Evolutionary conservation across 2,329 filamentous ascomycete genomes (phyloP), one percentile per base, ranked within the genome.

Genomic region (Penicillium verrucosum): DNA sequence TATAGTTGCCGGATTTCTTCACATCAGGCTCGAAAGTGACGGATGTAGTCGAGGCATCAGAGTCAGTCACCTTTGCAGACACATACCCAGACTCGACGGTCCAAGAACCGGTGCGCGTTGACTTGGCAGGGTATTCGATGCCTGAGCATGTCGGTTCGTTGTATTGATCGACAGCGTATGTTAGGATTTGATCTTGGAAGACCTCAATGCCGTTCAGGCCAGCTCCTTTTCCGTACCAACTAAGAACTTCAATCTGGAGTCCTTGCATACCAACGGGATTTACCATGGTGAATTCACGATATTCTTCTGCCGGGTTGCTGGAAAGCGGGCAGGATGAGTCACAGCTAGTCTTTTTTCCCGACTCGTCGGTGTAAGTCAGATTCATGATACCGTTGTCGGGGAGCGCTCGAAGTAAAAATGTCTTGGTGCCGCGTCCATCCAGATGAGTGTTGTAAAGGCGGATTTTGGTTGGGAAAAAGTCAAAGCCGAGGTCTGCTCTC

Each of bases 371-470:
- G 66, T 94, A 97, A 37, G 92, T 96, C 69, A 99, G 82, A 75
- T 97, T 97, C 86, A 99, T 90, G 71, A 99, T 97, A 51, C 94
- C 94, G 60, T 89, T 87, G 68, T 93, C 85, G 5, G 93, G 92
- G 57, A 93, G 78, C 18, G 92, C 90, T 23, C 90, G 90, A 70
- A 91, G 95, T 56, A 92, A 86, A 78, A 90, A 99, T 0, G 88
- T 89, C 77, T 90, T 89, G 30, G 92, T 96, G 30, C 94, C 92
- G 62, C 92, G 87, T 50, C 89, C 91, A 66, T 94, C 85, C 51
- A 86, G 81, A 65, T 89, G 86, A 3, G 93, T 94, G 75, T 99
- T 99, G 80, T 89, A 91, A 25, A 99, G 78, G 52, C 91, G 86
- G 58, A 99, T 76, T 73, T 91, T 95, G 10, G 91, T 93, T 1